Evolutionary conservation across 345 rosid species (phyloP), one percentile per base, ranked within the genome.

Genomic region (Citrus glauca): DNA sequence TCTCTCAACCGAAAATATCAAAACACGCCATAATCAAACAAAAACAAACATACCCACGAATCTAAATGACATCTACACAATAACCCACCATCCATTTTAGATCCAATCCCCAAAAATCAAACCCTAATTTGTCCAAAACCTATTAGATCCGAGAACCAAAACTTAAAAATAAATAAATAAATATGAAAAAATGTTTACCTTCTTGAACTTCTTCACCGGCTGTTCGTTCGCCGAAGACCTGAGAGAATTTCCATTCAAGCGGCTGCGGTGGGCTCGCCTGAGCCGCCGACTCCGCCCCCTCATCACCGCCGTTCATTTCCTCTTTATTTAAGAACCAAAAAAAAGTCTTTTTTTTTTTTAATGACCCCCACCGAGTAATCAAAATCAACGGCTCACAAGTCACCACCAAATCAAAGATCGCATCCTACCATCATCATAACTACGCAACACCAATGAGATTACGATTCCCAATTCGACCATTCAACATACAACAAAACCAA

Each of bases 191-290:
- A 55, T 45, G 13, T 14, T 74, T 81, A 90, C 92, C 94, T 89
- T 93, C 96, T 73, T 93, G 97, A 16, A 90, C 94, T 90, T 93
- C 98, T 80, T 93, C 98, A 63, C 97, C 94, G 71, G 93, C 98
- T 60, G 94, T 86, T 61, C 98, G 90, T 55, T 93, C 98, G 27
- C 98, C 97, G 87, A 93, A 93, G 79, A 93, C 98, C 90, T 93
- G 98, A 71, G 98, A 91, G 84, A 93, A 93, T 85, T 93, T 88
- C 98, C 98, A 93, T 80, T 93, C 98, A 57, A 93, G 76, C 64
- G 89, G 84, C 73, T 83, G 94, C 64, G 88, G 90, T 79, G 89
- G 88, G 70, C 81, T 88, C 66, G 85, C 77, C 78, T 87, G 83
- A 79, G 89, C 82, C 71, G 78, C 83, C 66, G 83, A 68, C 67